Conservation (phyloP, 495 filamentous ascomycete genomes). For the Talaromyces wortmannii region DNA sequence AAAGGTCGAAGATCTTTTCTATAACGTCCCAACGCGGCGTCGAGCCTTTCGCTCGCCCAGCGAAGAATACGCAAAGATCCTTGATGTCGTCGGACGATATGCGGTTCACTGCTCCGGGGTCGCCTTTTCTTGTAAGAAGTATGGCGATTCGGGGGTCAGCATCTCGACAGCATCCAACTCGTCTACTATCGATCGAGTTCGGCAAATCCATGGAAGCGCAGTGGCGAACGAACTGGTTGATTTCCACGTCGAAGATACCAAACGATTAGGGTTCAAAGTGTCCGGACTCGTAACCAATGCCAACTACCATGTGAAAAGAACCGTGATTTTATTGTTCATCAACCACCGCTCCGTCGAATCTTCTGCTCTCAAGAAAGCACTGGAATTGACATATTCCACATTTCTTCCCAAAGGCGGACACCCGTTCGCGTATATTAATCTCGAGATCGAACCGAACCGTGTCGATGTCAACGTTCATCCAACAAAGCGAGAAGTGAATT, state of each 20-base stretch:
- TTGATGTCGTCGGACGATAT: slow-evolving; percentile 90
- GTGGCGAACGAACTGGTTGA: slow-evolving; percentile 88
- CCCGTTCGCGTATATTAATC: slow-evolving; percentile 86
- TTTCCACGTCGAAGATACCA: slow-evolving; percentile 63
- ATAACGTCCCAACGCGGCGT: slow-evolving; percentile 84
- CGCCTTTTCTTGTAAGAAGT: slow-evolving; percentile 93
- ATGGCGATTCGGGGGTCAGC: slow-evolving; percentile 77
- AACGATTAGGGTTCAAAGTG: slow-evolving; percentile 70
- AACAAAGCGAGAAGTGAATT: slow-evolving; percentile 96
- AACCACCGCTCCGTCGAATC: slow-evolving; percentile 98
- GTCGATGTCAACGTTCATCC: slow-evolving; percentile 99
- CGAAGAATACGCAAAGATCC: slow-evolving; percentile 97
- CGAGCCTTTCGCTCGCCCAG: slow-evolving; percentile 86
- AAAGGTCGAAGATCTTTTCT: slow-evolving; percentile 92
- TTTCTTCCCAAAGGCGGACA: slow-evolving; percentile 95
- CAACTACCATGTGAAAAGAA: slow-evolving; percentile 93
- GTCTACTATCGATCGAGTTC: slow-evolving; percentile 71
- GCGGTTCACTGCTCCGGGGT: slow-evolving; percentile 91
- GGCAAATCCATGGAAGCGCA: slow-evolving; percentile 78
- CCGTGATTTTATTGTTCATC: slow-evolving; percentile 86
- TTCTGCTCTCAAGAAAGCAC: slow-evolving; percentile 74
- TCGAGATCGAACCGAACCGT: slow-evolving; percentile 87
- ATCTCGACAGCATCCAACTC: slow-evolving; percentile 71
- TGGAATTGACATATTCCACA: slow-evolving; percentile 84
- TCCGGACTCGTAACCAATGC: slow-evolving; percentile 84